These are phyloP conservation scores for Sequoiadendron giganteum DNA, from an alignment of 75 land plant genomes.

Conservation along the genomic window DNA sequence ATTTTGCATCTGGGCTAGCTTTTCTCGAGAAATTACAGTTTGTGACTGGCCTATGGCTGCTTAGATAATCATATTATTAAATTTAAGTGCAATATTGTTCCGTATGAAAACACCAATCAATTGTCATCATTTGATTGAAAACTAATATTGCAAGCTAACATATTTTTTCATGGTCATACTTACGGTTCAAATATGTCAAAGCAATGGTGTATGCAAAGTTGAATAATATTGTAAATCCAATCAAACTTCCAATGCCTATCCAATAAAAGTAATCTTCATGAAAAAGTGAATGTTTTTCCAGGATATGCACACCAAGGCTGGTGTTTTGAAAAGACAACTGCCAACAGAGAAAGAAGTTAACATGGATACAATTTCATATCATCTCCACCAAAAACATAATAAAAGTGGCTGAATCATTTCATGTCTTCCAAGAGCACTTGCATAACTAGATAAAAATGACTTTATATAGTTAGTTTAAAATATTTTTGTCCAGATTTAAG, in stretches of 20 bases:
- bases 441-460: too few relatives aligned
- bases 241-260: conserved; percentile 31
- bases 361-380: too few relatives aligned
- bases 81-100: background rate
- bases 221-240: conserved; percentile 31
- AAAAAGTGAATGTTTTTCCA: conserved; percentile 17
- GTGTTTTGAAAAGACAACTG: conserved; percentile 9
- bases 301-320: conserved; percentile 25
- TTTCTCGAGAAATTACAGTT: conserved; percentile 37
- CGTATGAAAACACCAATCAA: background rate
- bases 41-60: conserved; percentile 42
- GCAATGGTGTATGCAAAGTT: conserved; percentile 27
- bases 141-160: background rate
- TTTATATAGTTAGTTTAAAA: too few relatives aligned
- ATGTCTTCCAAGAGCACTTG: too few relatives aligned
- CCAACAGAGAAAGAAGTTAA: background rate
- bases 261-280: conserved; percentile 32
- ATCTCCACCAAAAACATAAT: too few relatives aligned
- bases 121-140: background rate
- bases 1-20: conserved; percentile 20
- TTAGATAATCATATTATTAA: background rate
- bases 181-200: conserved; percentile 1
- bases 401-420: too few relatives aligned
- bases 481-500: too few relatives aligned
- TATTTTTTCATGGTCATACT: background rate